Percentiles rank a stretch among this genome's conserved stretches.
Evolutionary conservation across 768 basidiomycete species (phyloP).

Genomic region (Boletus rex-veris): DNA sequence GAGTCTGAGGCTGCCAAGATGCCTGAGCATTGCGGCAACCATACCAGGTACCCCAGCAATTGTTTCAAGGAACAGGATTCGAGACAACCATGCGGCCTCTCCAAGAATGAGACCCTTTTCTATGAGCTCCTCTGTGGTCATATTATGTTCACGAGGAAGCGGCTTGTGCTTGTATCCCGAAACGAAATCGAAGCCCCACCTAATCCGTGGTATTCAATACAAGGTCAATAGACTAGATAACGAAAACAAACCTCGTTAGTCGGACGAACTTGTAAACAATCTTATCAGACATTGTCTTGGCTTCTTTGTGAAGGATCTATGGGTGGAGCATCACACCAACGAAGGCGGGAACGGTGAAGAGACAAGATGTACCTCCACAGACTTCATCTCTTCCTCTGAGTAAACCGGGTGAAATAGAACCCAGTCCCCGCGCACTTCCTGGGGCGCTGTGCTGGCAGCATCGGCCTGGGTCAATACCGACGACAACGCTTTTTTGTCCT

Average conservation of each 20-base stretch:
- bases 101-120: constrained; percentile 70
- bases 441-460: constrained; percentile 53
- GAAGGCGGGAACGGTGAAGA: background rate
- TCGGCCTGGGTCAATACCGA: constrained; percentile 27
- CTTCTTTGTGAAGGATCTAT: constrained; percentile 67
- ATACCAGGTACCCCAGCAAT: constrained; percentile 96
- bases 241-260: constrained; percentile 40
- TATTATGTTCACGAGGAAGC: constrained; percentile 55
- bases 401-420: constrained; percentile 94
- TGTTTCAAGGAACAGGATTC: constrained; percentile 75
- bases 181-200: constrained; percentile 76
- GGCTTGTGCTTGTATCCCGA: constrained; percentile 80
- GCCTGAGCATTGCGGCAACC: constrained; percentile 87
- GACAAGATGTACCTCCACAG: constrained; percentile 54
- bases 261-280: constrained; percentile 63
- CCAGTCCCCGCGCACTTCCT: constrained; percentile 72
- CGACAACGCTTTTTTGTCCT: constrained; percentile 23
- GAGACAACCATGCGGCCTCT: constrained; percentile 70
- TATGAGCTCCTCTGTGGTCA: constrained; percentile 72
- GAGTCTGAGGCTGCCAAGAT: constrained; percentile 81
- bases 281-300: constrained; percentile 69
- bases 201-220: constrained; percentile 16
- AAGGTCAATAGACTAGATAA: constrained; percentile 1
- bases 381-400: constrained; percentile 62
- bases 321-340: constrained; percentile 3